Percentiles rank a stretch among this genome's conserved stretches.
Evolutionary conservation across 1,139 yeast genomes (phyloP).

Genomic region (Candida sp.): DNA sequence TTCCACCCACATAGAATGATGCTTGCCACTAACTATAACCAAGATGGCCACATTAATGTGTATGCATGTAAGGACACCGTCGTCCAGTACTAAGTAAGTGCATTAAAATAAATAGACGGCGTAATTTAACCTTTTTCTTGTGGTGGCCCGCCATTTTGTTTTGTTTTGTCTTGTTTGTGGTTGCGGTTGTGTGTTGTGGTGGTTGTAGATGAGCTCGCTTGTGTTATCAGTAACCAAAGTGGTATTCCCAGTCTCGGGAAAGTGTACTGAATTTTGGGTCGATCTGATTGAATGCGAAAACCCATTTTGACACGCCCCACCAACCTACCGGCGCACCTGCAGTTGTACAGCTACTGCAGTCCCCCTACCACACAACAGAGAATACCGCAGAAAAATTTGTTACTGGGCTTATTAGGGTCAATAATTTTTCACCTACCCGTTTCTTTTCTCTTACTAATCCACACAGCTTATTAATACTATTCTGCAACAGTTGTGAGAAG

Average conservation of each 20-base stretch:
- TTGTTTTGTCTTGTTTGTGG: not conserved
- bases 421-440: constrained; percentile 1
- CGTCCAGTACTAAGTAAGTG: constrained; percentile 32
- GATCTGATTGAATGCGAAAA: not conserved
- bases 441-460: not conserved
- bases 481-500: too few species aligned
- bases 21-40: constrained; percentile 85
- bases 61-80: constrained; percentile 51
- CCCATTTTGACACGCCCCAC: too few species aligned
- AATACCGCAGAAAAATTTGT: not conserved
- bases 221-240: not conserved
- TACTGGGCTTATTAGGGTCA: not conserved
- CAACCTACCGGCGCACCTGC: too few species aligned
- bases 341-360: too few species aligned
- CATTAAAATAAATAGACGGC: not conserved
- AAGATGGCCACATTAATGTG: constrained; percentile 74
- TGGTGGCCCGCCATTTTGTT: not conserved
- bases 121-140: not conserved
- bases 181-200: not conserved
- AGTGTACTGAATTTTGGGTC: not conserved
- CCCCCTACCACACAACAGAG: not conserved
- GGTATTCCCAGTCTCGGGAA: not conserved
- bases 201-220: not conserved
- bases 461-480: too few species aligned
- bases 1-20: constrained; percentile 97